Evolutionary conservation across 257 asterid genomes (phyloP), one percentile per base, ranked within the genome.

Genomic region (Striga asiatica): DNA sequence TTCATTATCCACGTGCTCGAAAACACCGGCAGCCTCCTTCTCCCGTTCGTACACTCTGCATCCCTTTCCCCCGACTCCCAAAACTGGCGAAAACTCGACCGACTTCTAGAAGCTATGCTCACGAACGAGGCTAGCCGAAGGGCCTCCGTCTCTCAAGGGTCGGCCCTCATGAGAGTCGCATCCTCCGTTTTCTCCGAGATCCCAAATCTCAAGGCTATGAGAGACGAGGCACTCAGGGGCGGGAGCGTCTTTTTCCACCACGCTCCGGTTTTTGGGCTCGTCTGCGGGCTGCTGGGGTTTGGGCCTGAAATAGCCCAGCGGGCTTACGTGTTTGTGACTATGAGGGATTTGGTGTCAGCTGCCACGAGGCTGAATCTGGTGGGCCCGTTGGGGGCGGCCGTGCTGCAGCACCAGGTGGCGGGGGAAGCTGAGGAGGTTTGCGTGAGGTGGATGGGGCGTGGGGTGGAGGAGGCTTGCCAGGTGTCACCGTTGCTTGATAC

Each of bases 271-370:
- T 87, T 91, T 20, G 98, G 98, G 56, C 82, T 91, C 18, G 78
- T 87, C 0, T 91, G 86, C 34, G 95, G 92, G 54, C 72, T 78
- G 27, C 84, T 81, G 19, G 94, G 95, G 17, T 80, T 87, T 50
- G 80, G 78, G 29, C 69, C 76, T 0, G 81, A 82, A 80, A 69
- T 68, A 49, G 60, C 84, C 25, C 98, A 91, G 76, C 80, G 78
- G 49, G 82, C 79, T 0, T 91, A 76, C 78, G 65, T 91, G 92
- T 87, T 81, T 61, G 71, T 81, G 23, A 81, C 95, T 11, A 77
- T 84, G 98, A 76, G 98, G 66, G 98, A 91, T 38, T 51, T 91
- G 32, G 66, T 91, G 56, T 91, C 97, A 2, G 95, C 98, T 58
- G 98, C 97, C 3, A 91, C 95, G 5, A 75, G 97, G 80, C 78